Evolutionary conservation across 148 eudicot species (phyloP), one percentile per base, ranked within the genome.

Genomic region (Pouteria glomerata): DNA sequence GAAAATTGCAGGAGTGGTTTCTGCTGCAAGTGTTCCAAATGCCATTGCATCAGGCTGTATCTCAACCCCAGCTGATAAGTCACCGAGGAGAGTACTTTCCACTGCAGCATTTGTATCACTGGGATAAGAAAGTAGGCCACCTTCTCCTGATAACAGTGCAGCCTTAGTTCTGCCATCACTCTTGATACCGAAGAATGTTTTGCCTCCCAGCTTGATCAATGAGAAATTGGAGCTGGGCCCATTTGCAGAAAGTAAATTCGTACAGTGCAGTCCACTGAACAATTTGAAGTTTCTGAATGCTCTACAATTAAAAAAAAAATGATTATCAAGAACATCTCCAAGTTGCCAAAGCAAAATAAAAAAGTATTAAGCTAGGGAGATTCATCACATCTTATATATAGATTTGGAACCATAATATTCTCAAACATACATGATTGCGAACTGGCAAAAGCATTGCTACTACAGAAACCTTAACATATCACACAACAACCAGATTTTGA

Each of bases 1-100:
- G 16, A 78, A 53, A 60, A 80, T 78, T 16, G 83, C 74, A 30
- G 88, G 90, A 70, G 87, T 80, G 39, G 88, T 85, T 69, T 95
- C 93, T 0, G 96, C 96, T 50, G 88, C 77, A 73, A 91, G 92
- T 57, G 90, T 75, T 63, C 91, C 97, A 55, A 88, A 72, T 21
- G 77, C 76, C 42, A 89, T 56, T 11, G 83, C 73, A 76, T 89
- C 96, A 47, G 86, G 77, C 76, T 91, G 96, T 76, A 85, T 52
- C 57, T 87, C 89, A 63, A 85, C 83, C 72, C 88, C 93, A 78
- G 80, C 56, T 12, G 91, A 71, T 55, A 73, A 68, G 73, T 73
- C 83, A 59, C 63, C 76, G 57, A 73, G 68, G 13, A 79, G 60
- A 26, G 68, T 73, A 61, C 77, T 83, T 57, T 58, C 63, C 8